phyloP scores from a whole-genome alignment of 78 protist genomes.

The Mantamonas sphyraenae region DNA sequence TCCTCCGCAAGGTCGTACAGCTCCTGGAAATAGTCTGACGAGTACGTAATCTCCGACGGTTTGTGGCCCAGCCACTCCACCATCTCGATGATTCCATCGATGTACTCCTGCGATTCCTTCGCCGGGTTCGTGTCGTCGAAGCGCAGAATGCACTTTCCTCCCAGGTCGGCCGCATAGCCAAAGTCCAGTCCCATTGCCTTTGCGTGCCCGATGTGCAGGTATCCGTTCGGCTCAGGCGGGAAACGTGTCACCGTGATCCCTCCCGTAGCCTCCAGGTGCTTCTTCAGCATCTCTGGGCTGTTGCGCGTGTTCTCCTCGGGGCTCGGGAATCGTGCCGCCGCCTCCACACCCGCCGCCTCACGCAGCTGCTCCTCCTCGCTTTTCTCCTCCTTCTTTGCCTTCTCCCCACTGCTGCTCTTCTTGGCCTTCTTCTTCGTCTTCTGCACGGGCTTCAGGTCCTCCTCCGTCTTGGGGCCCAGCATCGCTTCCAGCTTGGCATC shows the following conservation, averaged over 20 bases:
- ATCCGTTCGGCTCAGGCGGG: conserved; percentile 99
- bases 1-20: conserved; percentile 86
- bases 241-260: conserved; percentile 85
- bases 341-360: background rate
- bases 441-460: background rate
- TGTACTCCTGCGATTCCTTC: conserved; percentile 81
- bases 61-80: conserved; percentile 91
- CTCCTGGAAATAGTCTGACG: conserved; percentile 86
- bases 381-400: conserved; percentile 1
- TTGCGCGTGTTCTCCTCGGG: background rate
- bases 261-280: conserved; percentile 55
- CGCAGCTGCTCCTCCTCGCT: background rate
- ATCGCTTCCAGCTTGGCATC: background rate
- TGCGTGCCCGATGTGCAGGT: conserved; percentile 99
- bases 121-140: conserved; percentile 99
- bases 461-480: conserved; percentile 25
- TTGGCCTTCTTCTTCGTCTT: conserved; percentile 1
- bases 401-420: background rate
- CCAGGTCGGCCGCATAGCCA: conserved; percentile 70
- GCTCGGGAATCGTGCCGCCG: background rate
- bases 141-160: conserved; percentile 83
- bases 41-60: conserved; percentile 73
- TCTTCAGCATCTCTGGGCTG: background rate
- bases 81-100: conserved; percentile 71
- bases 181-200: conserved; percentile 93